Evolutionary conservation across 2,329 filamentous ascomycete species (phyloP), one percentile per base, ranked within the genome.

Genomic region (Fusarium armeniacum): DNA sequence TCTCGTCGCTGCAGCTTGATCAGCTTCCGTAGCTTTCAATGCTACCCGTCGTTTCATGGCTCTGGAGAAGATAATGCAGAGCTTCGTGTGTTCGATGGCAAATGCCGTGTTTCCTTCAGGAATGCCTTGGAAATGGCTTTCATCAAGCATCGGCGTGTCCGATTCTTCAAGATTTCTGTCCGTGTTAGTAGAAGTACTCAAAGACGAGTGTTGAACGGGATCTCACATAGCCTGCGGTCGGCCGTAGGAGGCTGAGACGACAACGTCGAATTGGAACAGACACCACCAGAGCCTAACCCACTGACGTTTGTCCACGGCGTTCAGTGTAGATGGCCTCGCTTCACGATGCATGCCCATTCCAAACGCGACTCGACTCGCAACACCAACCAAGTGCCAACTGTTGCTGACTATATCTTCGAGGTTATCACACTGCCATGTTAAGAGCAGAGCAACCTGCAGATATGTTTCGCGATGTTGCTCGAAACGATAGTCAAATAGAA

Each of bases 391-490:
- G 62, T 78, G 77, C 77, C 80, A 86, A 18, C 83, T 82, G 67
- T 87, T 87, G 40, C 84, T 83, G 6, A 84, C 78, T 9, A 87
- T 83, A 72, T 87, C 85, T 66, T 88, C 86, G 26, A 85, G 83
- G 16, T 83, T 82, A 50, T 87, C 84, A 2, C 84, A 83, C 66
- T 86, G 83, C 86, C 86, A 88, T 3, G 85, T 87, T 54, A 88
- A 70, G 2, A 88, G 79, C 24, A 88, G 76, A 3, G 85, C 84
- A 5, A 83, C 83, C 73, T 88, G 86, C n/a, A 88, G 80, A 51
- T 87, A 79, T 33, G 82, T 81, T 63, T 85, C 82, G 16, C 86
- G 81, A 67, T 87, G 85, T 28, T 84, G 81, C 67, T 88, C 86
- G 36, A 85, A 82, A 8, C 85, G 82, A 30, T 79, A 81, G 70